Base-by-base conservation (phyloP, 2,329 filamentous ascomycete species). In the Fusarium fracticaudum region DNA sequence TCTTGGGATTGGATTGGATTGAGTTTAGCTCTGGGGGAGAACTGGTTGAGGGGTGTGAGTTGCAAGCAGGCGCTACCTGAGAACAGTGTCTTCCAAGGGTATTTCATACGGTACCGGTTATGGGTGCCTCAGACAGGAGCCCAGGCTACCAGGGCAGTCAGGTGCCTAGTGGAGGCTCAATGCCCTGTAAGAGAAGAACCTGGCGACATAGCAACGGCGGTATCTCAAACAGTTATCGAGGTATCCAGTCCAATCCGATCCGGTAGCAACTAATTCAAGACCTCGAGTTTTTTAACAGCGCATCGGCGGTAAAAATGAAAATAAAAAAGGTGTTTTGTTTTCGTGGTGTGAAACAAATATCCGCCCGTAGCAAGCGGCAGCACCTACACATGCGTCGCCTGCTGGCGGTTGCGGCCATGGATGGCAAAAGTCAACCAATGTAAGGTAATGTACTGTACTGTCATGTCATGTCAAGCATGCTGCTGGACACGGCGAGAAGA, bases 1-100 rank as follows among this genome's bases (percentile, higher is more conserved):
- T 58, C 74, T 75, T 70, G 60, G 74, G 76, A 78, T 78, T 77
- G 72, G 75, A 71, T 73, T 76, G 74, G 74, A 75, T 75, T 75
- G 70, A 72, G 66, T 76, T 78, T 79, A 68, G 75, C 67, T 78
- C 75, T 76, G 76, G 75, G 75, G 73, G 73, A 65, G 48, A 47
- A 72, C 59, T 58, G 64, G 63, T 24, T 60, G 44, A 67, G 71
- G 72, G 71, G 74, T 73, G 76, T 71, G 64, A 53, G 58, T 50
- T 58, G 60, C 55, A 75, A 65, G 61, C 53, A 48, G 50, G 69
- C 71, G 69, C 69, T 72, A 67, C 60, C 63, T 72, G n/a, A 62
- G 15, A 40, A 72, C 74, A 65, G 75, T 64, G 55, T 37, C 64
- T 59, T 53, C 55, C 44, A 24, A n/a, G 40, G 31, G 45, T 37